phyloP scores from a whole-genome alignment of 1,139 yeast genomes.

The Yamadazyma epiphylla region DNA sequence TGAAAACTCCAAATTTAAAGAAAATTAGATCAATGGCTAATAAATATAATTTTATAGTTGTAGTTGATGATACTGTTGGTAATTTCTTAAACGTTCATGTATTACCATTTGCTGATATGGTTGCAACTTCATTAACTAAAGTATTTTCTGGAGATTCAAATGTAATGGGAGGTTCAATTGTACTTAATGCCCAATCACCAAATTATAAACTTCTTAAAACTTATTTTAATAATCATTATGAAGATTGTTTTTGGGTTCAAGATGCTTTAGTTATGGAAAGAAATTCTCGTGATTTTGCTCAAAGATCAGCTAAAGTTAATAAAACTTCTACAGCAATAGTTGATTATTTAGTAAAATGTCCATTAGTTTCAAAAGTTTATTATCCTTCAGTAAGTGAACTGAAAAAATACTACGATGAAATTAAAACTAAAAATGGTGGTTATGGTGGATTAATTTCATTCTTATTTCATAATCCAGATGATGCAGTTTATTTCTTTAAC shows the following conservation, averaged over 20 bases:
- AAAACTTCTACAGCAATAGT: constrained; percentile 57
- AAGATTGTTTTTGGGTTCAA: constrained; percentile 84
- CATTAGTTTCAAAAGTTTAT: constrained; percentile 57
- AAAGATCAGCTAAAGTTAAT: constrained; percentile 66
- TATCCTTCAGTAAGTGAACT: constrained; percentile 65
- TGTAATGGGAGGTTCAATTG: constrained; percentile 90
- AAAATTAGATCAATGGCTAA: constrained; percentile 64
- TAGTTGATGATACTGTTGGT: constrained; percentile 92
- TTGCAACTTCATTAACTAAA: constrained; percentile 84
- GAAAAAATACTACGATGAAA: constrained; percentile 62
- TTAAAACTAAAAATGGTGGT: constrained; percentile 73
- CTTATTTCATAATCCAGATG: constrained; percentile 60
- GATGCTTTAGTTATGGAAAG: constrained; percentile 91
- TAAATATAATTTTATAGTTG: constrained; percentile 68
- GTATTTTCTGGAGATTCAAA: constrained; percentile 93
- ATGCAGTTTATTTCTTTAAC: constrained; percentile 75
- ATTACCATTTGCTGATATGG: constrained; percentile 77
- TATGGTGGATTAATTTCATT: constrained; percentile 90
- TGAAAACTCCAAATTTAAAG: constrained; percentile 74
- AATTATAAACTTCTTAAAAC: constrained; percentile 51
- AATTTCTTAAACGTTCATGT: constrained; percentile 83
- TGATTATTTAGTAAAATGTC: constrained; percentile 42
- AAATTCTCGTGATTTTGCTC: constrained; percentile 83
- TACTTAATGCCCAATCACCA: constrained; percentile 65
- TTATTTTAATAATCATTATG: constrained; percentile 54